Conservation (phyloP, 371 early-diverging fungal species). For the Cokeromyces recurvatus region DNA sequence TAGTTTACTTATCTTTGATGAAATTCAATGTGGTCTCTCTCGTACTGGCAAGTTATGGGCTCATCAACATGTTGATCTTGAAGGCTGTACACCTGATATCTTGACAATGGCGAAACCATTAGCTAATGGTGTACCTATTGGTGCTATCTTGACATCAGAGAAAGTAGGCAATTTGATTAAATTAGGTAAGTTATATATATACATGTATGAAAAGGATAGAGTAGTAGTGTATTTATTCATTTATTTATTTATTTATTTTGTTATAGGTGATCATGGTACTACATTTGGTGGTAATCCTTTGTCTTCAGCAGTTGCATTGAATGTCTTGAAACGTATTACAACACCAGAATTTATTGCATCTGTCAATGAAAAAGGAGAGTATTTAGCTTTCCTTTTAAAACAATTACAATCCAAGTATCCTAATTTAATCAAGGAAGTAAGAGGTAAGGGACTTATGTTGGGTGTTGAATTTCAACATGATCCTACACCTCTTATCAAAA, state of each 20-base stretch:
- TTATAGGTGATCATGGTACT: constrained; percentile 94
- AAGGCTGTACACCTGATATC: constrained; percentile 83
- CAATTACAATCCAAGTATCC: constrained; percentile 47
- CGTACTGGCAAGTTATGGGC: constrained; percentile 91
- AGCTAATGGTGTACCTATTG: constrained; percentile 95
- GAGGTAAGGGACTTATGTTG: constrained; percentile 82
- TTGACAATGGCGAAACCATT: constrained; percentile 93
- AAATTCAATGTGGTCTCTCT: constrained; percentile 97
- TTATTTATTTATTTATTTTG: too few species aligned
- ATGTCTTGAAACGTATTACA: constrained; percentile 68
- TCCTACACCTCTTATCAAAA: constrained; percentile 65
- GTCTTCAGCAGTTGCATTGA: constrained; percentile 69
- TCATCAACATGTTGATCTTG: constrained; percentile 60
- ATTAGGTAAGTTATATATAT: constrained; percentile 39
- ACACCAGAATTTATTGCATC: constrained; percentile 63
- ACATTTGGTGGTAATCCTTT: constrained; percentile 84
- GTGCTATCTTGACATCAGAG: constrained; percentile 76
- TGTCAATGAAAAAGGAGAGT: constrained; percentile 58
- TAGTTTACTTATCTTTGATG: constrained; percentile 89
- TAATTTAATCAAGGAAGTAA: constrained; percentile 66
- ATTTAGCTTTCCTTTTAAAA: constrained; percentile 45
- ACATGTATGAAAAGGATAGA: too few species aligned
- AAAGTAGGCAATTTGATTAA: constrained; percentile 77
- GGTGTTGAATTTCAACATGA: constrained; percentile 71
- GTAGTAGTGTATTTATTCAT: too few species aligned